These are phyloP conservation scores for Beauveria sp. DNA, from an alignment of 2,329 filamentous ascomycete genomes.

Conservation along the genomic window DNA sequence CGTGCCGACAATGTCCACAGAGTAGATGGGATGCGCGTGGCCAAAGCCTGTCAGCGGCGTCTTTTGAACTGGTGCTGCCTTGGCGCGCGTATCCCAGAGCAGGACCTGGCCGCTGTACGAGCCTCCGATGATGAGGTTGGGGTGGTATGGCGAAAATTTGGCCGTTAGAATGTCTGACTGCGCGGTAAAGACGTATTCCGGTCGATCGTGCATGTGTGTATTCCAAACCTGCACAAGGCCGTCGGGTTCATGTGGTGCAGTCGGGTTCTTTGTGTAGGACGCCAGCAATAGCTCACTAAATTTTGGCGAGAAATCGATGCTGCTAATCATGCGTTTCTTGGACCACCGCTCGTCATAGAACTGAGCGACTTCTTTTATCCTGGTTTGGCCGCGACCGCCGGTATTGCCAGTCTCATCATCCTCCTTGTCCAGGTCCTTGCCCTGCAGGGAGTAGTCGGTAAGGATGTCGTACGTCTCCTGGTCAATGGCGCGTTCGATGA, in stretches of 20 bases:
- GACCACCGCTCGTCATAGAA: slow-evolving; percentile 96
- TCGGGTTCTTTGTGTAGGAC: slow-evolving; percentile 94
- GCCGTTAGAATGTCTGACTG: slow-evolving; percentile 93
- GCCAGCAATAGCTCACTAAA: slow-evolving; percentile 89
- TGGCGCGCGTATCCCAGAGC: slow-evolving; percentile 91
- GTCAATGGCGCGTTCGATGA: slow-evolving; percentile 90
- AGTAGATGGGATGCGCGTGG: slow-evolving; percentile 95
- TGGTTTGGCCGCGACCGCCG: slow-evolving; percentile 61
- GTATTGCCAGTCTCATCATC: slow-evolving; percentile 68
- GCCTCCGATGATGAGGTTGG: slow-evolving; percentile 90
- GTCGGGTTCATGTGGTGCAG: slow-evolving; percentile 87
- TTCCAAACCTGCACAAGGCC: slow-evolving; percentile 97
- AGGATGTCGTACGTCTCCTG: slow-evolving; percentile 89
- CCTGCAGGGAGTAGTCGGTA: slow-evolving; percentile 84
- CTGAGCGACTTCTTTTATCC: slow-evolving; percentile 80
- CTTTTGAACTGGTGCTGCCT: slow-evolving; percentile 85
- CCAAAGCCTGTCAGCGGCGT: slow-evolving; percentile 91
- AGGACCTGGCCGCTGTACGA: slow-evolving; percentile 95
- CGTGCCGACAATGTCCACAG: slow-evolving; percentile 89
- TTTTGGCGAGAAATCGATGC: slow-evolving; percentile 91
- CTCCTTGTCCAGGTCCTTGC: slow-evolving; percentile 68
- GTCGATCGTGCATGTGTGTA: slow-evolving; percentile 83
- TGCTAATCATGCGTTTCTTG: slow-evolving; percentile 95
- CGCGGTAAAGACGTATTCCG: slow-evolving; percentile 94
- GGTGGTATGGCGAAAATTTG: slow-evolving; percentile 97